A percentile compares a stretch with the other conserved stretches of the same genome.
Evolutionary conservation across 768 basidiomycete species (phyloP).

Genomic region (Lactarius psammicola): DNA sequence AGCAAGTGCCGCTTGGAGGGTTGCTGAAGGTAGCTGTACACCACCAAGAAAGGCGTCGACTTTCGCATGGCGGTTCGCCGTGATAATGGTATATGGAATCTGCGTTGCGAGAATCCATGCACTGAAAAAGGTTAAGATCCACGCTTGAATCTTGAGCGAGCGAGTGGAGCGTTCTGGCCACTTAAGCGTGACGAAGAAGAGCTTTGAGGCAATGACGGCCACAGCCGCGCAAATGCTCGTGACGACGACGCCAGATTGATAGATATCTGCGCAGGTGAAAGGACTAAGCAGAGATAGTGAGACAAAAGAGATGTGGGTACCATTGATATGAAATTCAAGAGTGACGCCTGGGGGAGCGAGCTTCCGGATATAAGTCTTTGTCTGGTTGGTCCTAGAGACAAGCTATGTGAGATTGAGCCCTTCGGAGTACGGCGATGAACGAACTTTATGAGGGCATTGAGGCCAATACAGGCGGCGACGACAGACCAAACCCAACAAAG

Average conservation of each 20-base stretch:
- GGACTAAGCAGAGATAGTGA: conserved; percentile 28
- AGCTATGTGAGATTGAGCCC: not conserved
- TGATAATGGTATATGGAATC: conserved; percentile 48
- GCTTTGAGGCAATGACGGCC: conserved; percentile 37
- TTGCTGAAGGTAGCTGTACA: conserved; percentile 37
- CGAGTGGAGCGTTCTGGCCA: conserved; percentile 19
- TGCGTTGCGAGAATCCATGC: conserved; percentile 50
- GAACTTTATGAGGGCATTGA: conserved; percentile 38
- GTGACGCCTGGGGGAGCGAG: conserved; percentile 22
- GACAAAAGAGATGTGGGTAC: conserved; percentile 26
- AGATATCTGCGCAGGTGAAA: conserved; percentile 29
- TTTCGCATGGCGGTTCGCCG: conserved; percentile 45
- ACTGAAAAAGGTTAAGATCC: conserved; percentile 43
- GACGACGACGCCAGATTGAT: conserved; percentile 26
- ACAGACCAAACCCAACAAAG: conserved; percentile 35
- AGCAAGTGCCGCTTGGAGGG: conserved; percentile 37
- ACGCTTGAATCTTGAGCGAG: conserved; percentile 35
- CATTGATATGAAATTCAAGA: conserved; percentile 23
- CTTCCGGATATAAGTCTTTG: conserved; percentile 10
- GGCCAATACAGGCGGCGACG: conserved; percentile 34
- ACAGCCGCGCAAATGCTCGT: conserved; percentile 33
- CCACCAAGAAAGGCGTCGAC: conserved; percentile 44
- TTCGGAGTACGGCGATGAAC: not conserved
- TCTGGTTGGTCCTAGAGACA: conserved; percentile 20
- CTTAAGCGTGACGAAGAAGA: conserved; percentile 33